Evolutionary conservation across 306 rosid genomes (phyloP).

Genomic region (Inga leiocalycina): DNA sequence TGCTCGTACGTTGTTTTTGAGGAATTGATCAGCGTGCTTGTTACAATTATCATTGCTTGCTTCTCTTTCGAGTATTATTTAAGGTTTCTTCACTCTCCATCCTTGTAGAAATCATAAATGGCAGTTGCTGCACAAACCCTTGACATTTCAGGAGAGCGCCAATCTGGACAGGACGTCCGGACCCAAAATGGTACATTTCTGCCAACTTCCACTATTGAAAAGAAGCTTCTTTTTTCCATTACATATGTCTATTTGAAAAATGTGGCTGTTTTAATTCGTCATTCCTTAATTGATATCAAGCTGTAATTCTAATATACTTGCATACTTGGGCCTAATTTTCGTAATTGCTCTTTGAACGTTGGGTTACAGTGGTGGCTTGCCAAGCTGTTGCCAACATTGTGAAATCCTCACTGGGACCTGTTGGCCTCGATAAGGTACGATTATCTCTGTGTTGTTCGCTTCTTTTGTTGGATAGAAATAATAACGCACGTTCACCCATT

Average conservation of each 20-base stretch:
- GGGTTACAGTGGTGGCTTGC: slow-evolving; percentile 69
- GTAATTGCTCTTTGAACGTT: not conserved
- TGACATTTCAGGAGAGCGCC: slow-evolving; percentile 93
- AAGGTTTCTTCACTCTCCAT: slow-evolving; percentile 16
- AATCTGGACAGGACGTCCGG: slow-evolving; percentile 93
- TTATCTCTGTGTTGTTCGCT: not conserved
- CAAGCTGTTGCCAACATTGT: slow-evolving; percentile 95
- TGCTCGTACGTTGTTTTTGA: not conserved
- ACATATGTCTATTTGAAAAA: not conserved
- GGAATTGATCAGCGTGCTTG: not conserved
- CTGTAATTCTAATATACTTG: not conserved
- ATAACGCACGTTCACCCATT: not conserved
- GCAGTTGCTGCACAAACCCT: slow-evolving; percentile 57
- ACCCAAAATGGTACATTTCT: slow-evolving; percentile 78
- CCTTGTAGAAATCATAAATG: slow-evolving; percentile 39
- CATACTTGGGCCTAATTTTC: not conserved
- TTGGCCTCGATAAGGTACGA: slow-evolving; percentile 94
- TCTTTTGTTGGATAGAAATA: not conserved
- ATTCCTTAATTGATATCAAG: not conserved
- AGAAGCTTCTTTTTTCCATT: not conserved
- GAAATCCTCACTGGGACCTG: slow-evolving; percentile 93
- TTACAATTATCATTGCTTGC: not conserved
- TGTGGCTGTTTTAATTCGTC: not conserved
- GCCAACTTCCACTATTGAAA: not conserved
- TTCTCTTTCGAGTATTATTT: slow-evolving; percentile 29